Evolutionary conservation across 2,329 filamentous ascomycete species (phyloP).

Genomic region (Pyrenophora tritici-repentis): DNA sequence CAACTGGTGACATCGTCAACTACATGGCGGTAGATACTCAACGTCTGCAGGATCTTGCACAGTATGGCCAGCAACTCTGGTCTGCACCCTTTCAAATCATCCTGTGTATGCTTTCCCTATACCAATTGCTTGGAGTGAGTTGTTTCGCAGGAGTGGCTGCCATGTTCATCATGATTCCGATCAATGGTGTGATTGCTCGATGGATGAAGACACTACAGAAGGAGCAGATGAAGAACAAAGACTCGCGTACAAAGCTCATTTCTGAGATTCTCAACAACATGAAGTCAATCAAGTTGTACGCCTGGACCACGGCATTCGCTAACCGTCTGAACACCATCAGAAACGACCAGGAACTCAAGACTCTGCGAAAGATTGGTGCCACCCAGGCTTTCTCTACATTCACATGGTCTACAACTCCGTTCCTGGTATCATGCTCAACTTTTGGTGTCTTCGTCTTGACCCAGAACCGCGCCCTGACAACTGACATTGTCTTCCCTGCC

Average conservation of each 20-base stretch:
- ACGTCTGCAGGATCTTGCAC: conserved; percentile 88
- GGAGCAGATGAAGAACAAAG: conserved; percentile 98
- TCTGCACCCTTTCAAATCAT: conserved; percentile 96
- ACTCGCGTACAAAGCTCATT: conserved; percentile 87
- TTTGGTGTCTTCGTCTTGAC: conserved; percentile 94
- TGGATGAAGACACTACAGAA: conserved; percentile 96
- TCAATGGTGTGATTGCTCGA: conserved; percentile 89
- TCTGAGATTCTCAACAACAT: conserved; percentile 99
- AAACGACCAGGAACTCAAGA: conserved; percentile 95
- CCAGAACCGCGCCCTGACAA: conserved; percentile 78
- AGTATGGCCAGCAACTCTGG: conserved; percentile 95
- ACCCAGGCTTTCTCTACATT: conserved; percentile 95
- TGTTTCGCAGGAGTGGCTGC: conserved; percentile 95
- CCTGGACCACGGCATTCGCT: conserved; percentile 97
- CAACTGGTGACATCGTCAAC: conserved; percentile 97
- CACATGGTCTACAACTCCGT: conserved; percentile 96
- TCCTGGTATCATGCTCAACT: conserved; percentile 95
- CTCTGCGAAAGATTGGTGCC: conserved; percentile 92
- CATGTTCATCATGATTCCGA: conserved; percentile 96
- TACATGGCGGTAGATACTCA: conserved; percentile 99
- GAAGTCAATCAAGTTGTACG: conserved; percentile 98
- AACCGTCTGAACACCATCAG: conserved; percentile 94
- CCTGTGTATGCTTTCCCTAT: conserved; percentile 93
- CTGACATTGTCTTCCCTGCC: conserved; percentile 94
- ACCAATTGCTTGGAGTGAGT: conserved; percentile 90